Evolutionary conservation across 495 filamentous ascomycete genomes (phyloP), one percentile per base, ranked within the genome.

Genomic region (Aspergillus conjunctus): DNA sequence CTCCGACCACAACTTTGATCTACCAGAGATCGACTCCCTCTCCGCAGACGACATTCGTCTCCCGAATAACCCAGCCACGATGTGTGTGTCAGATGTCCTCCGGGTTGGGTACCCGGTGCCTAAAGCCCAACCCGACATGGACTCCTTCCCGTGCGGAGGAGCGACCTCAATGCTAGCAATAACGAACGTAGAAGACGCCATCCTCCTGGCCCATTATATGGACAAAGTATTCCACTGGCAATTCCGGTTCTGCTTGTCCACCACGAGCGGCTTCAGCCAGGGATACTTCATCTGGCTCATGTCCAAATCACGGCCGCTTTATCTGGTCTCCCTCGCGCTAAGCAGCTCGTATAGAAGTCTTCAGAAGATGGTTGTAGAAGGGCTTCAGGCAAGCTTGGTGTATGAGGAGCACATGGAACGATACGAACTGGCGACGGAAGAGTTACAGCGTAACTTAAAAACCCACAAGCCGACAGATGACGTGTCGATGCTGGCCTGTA

Each of bases 321-420:
- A 41, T 41, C 37, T 41, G 37, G 37, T 41, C 6, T 14, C 37
- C 3, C 37, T 5, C 11, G 37, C 37, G 11, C 37, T 41, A 4
- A 41, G 37, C 37, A 41, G 37, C 37, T 41, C 37, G 37, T 41
- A 41, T 41, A 41, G 37, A 41, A 41, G 37, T 41, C 37, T 41
- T 9, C 37, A 41, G 11, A 11, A 9, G 37, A 41, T 9, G 37
- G 12, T 9, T 9, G 37, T 41, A 41, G 37, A 41, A 11, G 37
- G 12, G 37, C 37, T n/a, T 4, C 37, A 41, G 9, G 12, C 3
- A 4, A 9, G 3, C 37, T n/a, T 41, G 12, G 15, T 41, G 15
- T 41, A 41, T 11, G 37, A 41, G 15, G 37, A 41, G 9, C 37
- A 41, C 1, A 41, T 41, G 37, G 37, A 41, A 4, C 11, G 37